These are phyloP conservation scores for Rhexocercosporidium sp. DNA, from an alignment of 2,329 filamentous ascomycete genomes.

Conservation along the genomic window DNA sequence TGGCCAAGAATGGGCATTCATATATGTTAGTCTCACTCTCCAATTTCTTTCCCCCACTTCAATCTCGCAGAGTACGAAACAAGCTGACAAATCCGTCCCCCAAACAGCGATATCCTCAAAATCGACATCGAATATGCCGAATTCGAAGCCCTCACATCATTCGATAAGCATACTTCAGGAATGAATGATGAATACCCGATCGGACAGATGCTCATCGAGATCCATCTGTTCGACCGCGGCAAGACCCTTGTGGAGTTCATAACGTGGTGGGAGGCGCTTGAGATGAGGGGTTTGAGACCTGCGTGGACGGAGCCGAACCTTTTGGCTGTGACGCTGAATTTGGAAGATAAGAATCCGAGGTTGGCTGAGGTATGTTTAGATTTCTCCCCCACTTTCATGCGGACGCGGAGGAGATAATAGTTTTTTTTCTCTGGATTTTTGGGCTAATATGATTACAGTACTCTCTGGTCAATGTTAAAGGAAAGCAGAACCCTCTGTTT, in stretches of 20 bases:
- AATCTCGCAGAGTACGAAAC: slow-evolving; percentile 34
- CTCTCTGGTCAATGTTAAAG: slow-evolving; percentile 2
- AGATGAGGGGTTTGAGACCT: slow-evolving; percentile 37
- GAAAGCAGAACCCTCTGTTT: slow-evolving; percentile 8
- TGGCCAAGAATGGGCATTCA: slow-evolving; percentile 46
- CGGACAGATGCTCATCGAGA: slow-evolving; percentile 37
- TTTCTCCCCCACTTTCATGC: too few relatives aligned
- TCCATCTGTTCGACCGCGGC: slow-evolving; percentile 34
- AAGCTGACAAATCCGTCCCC: slow-evolving; percentile 31
- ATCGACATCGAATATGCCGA: slow-evolving; percentile 48
- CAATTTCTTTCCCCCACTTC: not conserved
- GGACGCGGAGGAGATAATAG: too few relatives aligned
- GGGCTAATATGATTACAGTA: slow-evolving; percentile 11
- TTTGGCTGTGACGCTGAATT: slow-evolving; percentile 31
- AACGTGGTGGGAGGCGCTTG: slow-evolving; percentile 40
- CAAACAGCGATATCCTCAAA: slow-evolving; percentile 46
- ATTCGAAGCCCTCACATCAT: slow-evolving; percentile 42
- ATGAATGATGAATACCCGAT: slow-evolving; percentile 35
- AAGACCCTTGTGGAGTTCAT: slow-evolving; percentile 34
- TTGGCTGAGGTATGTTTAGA: slow-evolving; percentile 24
- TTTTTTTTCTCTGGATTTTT: not conserved
- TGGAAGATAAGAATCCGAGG: slow-evolving; percentile 33
- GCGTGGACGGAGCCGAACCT: slow-evolving; percentile 39
- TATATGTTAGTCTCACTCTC: slow-evolving; percentile 34
- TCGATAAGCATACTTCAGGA: slow-evolving; percentile 32